phyloP scores from a whole-genome alignment of 495 filamentous ascomycete species.

The Chaetomium fimeti region DNA sequence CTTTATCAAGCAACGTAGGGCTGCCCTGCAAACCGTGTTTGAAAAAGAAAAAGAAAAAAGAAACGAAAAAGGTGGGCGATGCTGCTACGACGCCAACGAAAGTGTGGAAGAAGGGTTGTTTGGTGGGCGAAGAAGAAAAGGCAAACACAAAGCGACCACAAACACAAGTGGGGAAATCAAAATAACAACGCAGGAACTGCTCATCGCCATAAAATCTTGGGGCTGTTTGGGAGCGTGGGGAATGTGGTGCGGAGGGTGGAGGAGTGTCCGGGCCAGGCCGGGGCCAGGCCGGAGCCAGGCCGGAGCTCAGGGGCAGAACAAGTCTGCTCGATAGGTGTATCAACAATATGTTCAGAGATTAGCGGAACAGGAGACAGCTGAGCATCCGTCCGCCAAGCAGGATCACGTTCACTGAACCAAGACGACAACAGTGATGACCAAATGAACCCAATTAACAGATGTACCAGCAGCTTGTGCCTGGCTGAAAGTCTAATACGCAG shows the following conservation, averaged over 20 bases:
- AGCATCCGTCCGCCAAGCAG: no score
- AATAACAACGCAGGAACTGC: not conserved
- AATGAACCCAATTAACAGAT: not conserved
- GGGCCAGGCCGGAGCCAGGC: not conserved
- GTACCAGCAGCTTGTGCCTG: not conserved
- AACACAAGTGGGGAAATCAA: not conserved
- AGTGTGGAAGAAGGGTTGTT: not conserved
- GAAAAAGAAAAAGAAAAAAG: not conserved
- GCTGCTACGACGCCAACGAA: not conserved
- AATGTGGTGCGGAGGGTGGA: not conserved
- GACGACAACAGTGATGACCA: not conserved
- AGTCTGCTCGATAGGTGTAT: no score
- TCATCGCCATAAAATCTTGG: not conserved
- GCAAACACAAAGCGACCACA: not conserved
- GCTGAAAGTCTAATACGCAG: conserved; percentile 3
- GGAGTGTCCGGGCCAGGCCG: not conserved
- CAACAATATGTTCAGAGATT: no score
- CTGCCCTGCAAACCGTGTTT: not conserved
- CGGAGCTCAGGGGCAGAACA: no score
- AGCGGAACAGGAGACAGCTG: no score
- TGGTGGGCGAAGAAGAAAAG: not conserved
- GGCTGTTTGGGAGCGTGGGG: not conserved
- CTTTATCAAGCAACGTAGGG: not conserved
- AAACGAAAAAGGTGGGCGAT: not conserved
- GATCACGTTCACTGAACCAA: not conserved